phyloP scores from a whole-genome alignment of 768 basidiomycete species.

The Lenzites betulinus region DNA sequence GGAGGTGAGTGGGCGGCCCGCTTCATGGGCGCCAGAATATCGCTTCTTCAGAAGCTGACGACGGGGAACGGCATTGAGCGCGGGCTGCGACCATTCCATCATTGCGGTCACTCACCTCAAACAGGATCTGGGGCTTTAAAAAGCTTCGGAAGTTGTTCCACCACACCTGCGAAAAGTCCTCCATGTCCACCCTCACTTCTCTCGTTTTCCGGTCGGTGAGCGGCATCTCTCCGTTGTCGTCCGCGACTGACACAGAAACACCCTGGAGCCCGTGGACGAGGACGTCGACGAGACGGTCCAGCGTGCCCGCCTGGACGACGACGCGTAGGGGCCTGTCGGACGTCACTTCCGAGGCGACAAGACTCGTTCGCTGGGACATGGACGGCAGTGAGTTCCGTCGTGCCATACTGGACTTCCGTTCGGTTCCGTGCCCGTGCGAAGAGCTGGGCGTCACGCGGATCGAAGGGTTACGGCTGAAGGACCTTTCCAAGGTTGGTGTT shows the following conservation, averaged over 20 bases:
- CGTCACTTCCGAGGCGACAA: constrained; percentile 61
- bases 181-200: constrained; percentile 69
- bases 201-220: constrained; percentile 73
- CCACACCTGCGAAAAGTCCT: constrained; percentile 76
- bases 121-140: constrained; percentile 77
- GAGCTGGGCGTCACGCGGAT: constrained; percentile 77
- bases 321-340: constrained; percentile 75
- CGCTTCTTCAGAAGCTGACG: constrained; percentile 73
- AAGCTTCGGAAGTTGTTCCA: constrained; percentile 85
- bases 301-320: constrained; percentile 75
- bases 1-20: constrained; percentile 42
- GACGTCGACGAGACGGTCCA: constrained; percentile 72
- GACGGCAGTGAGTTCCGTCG: constrained; percentile 81
- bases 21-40: constrained; percentile 55
- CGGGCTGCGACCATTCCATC: background rate
- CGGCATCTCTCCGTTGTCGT: constrained; percentile 86
- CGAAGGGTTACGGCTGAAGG: constrained; percentile 63
- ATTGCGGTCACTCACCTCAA: constrained; percentile 59
- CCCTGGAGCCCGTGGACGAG: constrained; percentile 77
- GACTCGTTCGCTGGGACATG: constrained; percentile 60
- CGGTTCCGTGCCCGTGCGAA: constrained; percentile 54
- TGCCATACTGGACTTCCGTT: constrained; percentile 76
- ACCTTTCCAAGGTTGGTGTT: constrained; percentile 38
- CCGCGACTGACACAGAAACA: constrained; percentile 78
- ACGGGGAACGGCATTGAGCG: constrained; percentile 3